Base-by-base conservation (phyloP, 257 asterid genomes). In the Penstemon davidsonii region DNA sequence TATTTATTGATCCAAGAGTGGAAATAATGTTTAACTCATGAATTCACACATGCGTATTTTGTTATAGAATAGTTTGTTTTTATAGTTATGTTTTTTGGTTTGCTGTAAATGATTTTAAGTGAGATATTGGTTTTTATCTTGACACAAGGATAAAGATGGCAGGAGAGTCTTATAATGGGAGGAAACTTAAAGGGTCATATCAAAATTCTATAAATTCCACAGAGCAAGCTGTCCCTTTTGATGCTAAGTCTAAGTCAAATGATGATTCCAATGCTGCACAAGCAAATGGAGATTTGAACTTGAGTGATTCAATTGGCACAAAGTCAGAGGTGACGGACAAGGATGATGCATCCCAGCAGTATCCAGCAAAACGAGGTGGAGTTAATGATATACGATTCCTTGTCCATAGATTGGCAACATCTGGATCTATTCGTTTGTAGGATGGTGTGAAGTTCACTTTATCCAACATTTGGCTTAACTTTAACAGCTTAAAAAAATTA, bases 101-200 rank as follows among this genome's bases (percentile, higher is more conserved):
- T n/a, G n/a, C n/a, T 9, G 11, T 4, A 18, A 19, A 15, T 11
- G 49, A 11, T 55, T 51, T 4, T 64, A 13, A 8, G 12, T 18
- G 49, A 55, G 49, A 43, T 39, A 8, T 45, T 10, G 12, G 19
- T 36, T 9, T 18, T 42, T 59, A 8, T 19, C 56, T 61, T 37
- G 62, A 59, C 60, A n/a, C 54, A 73, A 75, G 81, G 69, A 37
- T 54, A 58, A 68, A 79, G 70, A 93, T 93, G 97, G 99, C 95
- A 0, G 97, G 99, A 45, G 88, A 86, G 71, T 86, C 98, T 36
- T 88, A 78, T 72, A 81, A 73, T 80, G 96, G 95, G 71, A 94
- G 62, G 90, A 88, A 83, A 43, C 82, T 94, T 57, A 91, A 81
- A 75, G 96, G 80, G 60, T 7, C 58, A 45, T 82, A 78, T 55